Evolutionary conservation across 257 asterid species (phyloP).

Genomic region (Fraxinus pennsylvanica): DNA sequence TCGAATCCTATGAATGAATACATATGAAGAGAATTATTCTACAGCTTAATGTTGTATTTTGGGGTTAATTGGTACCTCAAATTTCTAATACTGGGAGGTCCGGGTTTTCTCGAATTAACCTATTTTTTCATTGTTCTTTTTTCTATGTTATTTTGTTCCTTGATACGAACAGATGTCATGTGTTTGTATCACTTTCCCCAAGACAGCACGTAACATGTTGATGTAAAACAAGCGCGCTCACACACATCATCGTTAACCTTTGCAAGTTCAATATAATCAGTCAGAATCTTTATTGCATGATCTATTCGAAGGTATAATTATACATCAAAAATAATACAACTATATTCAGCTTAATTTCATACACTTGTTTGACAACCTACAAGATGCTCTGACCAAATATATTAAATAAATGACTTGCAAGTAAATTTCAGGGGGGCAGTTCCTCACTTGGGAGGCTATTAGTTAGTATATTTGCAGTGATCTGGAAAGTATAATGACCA

Average conservation of each 20-base stretch:
- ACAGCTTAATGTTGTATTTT: too few relatives aligned
- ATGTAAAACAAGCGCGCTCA: conserved; percentile 3
- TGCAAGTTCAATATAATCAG: neutral
- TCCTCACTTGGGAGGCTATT: neutral
- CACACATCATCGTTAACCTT: conserved; percentile 3
- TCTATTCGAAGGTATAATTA: neutral
- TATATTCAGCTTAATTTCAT: neutral
- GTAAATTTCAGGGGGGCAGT: neutral
- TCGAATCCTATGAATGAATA: too few relatives aligned
- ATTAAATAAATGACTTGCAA: neutral
- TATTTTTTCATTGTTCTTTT: too few relatives aligned
- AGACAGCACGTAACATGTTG: conserved; percentile 6
- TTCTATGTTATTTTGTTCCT: too few relatives aligned
- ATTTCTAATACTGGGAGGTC: too few relatives aligned
- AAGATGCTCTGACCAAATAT: neutral
- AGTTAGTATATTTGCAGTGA: neutral
- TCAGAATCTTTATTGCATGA: neutral
- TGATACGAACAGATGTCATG: too few relatives aligned
- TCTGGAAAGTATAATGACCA: neutral
- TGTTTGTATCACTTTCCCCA: neutral
- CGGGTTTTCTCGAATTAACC: too few relatives aligned
- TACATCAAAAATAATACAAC: neutral
- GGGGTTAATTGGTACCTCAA: too few relatives aligned
- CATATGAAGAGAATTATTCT: too few relatives aligned
- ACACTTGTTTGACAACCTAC: neutral